phyloP scores from a whole-genome alignment of 441 rosid genomes.

The Populus hybrid region DNA sequence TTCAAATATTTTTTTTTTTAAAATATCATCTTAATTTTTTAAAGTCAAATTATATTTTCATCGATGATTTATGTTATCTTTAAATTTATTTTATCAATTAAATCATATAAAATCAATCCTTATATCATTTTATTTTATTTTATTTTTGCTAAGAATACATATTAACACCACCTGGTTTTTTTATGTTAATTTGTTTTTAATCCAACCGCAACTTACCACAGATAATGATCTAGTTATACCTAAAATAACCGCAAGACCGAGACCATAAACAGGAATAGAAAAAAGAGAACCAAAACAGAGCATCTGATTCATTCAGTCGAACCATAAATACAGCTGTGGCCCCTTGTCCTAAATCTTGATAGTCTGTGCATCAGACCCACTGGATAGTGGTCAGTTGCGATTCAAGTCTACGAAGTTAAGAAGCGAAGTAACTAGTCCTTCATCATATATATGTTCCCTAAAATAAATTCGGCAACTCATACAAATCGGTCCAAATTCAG shows the following conservation, averaged over 20 bases:
- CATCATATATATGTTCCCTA: background rate
- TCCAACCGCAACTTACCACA: no score
- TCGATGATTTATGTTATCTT: no score
- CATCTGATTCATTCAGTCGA: background rate
- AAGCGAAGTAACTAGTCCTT: background rate
- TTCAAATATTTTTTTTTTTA: no score
- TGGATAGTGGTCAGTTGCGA: background rate
- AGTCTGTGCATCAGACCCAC: background rate
- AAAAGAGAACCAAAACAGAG: background rate
- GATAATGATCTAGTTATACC: background rate
- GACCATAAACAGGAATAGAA: background rate
- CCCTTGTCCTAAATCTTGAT: background rate
- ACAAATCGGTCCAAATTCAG: conserved; percentile 7
- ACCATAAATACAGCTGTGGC: background rate
- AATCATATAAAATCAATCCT: no score
- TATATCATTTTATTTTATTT: no score
- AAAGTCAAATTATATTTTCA: no score
- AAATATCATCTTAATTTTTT: no score
- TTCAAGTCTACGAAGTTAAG: background rate
- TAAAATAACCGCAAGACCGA: background rate
- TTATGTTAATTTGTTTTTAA: no score
- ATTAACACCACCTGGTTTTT: no score
- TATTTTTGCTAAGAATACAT: no score
- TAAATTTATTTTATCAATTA: no score
- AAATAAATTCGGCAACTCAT: background rate